Base-by-base conservation (phyloP, 495 filamentous ascomycete genomes). In the Penicillium diatomitis region DNA sequence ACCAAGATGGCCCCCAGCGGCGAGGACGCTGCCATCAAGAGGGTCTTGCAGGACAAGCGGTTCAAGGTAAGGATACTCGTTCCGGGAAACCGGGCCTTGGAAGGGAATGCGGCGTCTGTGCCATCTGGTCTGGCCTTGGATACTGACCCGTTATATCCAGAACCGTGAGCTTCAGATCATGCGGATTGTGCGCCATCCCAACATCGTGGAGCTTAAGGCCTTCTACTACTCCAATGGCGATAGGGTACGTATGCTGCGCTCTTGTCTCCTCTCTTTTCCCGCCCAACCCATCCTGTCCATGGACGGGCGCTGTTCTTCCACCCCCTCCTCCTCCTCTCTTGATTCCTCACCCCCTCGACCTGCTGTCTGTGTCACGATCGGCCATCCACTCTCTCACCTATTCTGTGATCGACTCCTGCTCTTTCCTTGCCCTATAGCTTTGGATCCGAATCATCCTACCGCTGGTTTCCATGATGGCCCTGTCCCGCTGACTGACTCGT, bases 161-260 rank as follows among this genome's bases (percentile, higher is more conserved):
- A 98, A 98, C 62, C 90, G 92, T 69, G 92, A 98, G 64, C 82
- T 98, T 51, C 92, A 98, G 66, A 98, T 98, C 66, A 98, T 98
- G 92, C 85, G 92, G 54, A 98, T 98, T 59, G 92, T 98, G 56
- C 83, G 92, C 56, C 92, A 98, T 66, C 92, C 92, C 33, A 98
- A 98, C 66, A 96, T 98, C 60, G 92, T 98, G 45, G 90, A 97
- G 67, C 77, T 98, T 45, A 98, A 98, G 69, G 92, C 92, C 32
- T 98, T 97, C 71, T 98, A 96, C 74, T 98, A 98, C 71, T 96
- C 90, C 52, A 98, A 97, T 64, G 92, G 92, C 56, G 92, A 98
- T 61, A 81, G 92, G 68, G 92, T 98, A 79, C 74, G 83, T 71
- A 83, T 71, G 63, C 56, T 35, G 37, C 29, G 31, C 49, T 49